A percentile compares a stretch with the other conserved stretches of the same genome.
Evolutionary conservation across 129 eudicot genomes (phyloP).

Genomic region (Mikania micrantha): DNA sequence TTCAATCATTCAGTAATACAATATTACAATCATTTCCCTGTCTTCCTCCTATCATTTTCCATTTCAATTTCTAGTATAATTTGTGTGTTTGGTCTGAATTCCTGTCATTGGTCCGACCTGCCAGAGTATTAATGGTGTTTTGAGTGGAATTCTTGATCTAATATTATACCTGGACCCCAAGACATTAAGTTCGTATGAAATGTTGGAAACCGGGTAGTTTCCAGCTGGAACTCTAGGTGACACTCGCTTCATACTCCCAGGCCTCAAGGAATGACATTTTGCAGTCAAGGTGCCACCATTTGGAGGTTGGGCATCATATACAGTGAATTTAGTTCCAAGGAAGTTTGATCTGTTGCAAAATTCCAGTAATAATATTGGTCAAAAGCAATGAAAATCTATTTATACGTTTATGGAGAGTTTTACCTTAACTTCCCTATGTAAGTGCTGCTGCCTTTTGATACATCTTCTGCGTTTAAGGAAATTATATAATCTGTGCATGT

Average conservation of each 20-base stretch:
- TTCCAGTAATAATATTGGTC: not conserved
- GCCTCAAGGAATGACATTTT: constrained; percentile 57
- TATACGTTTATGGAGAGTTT: not conserved
- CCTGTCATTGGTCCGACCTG: no score
- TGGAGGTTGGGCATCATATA: constrained; percentile 81
- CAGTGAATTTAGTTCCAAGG: constrained; percentile 84
- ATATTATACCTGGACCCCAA: constrained; percentile 73
- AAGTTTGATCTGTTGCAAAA: constrained; percentile 62
- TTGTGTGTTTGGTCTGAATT: no score
- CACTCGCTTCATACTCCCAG: constrained; percentile 56
- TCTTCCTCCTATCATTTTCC: no score
- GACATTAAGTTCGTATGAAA: constrained; percentile 84
- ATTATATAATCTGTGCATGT: constrained; percentile 86
- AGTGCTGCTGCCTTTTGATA: constrained; percentile 61
- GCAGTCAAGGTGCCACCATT: constrained; percentile 45
- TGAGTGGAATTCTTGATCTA: not conserved
- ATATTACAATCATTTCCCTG: no score
- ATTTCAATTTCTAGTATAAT: no score
- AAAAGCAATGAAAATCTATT: not conserved
- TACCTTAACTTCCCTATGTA: constrained; percentile 92
- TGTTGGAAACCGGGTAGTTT: constrained; percentile 65
- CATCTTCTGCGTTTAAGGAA: constrained; percentile 55
- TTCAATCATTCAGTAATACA: no score
- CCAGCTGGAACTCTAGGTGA: constrained; percentile 78
- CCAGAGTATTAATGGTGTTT: not conserved